Percentiles rank a stretch among this genome's conserved stretches.
Evolutionary conservation across 2,329 filamentous ascomycete genomes (phyloP).

Genomic region (Onygenales sp.): DNA sequence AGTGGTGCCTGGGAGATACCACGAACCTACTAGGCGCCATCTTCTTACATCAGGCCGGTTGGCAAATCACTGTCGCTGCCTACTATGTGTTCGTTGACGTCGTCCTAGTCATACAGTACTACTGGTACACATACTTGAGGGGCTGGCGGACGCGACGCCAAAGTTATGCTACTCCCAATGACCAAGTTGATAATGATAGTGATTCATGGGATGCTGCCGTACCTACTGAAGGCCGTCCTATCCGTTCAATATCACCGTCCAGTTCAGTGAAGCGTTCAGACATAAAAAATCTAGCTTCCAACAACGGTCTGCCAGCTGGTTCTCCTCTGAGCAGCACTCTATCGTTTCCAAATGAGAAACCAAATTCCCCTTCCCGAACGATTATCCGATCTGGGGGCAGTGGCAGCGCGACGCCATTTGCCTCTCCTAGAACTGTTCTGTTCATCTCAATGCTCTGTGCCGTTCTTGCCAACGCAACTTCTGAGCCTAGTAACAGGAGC

Average conservation of each 20-base stretch:
- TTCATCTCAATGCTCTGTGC: conserved; percentile 37
- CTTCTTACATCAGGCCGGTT: conserved; percentile 54
- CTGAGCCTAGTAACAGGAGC: conserved; percentile 20
- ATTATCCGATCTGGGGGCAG: conserved; percentile 19
- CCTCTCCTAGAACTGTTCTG: conserved; percentile 35
- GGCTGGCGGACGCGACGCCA: conserved; percentile 34
- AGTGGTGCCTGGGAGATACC: conserved; percentile 57
- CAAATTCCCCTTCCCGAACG: conserved; percentile 18
- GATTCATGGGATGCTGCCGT: conserved; percentile 29
- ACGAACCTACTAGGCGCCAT: conserved; percentile 55
- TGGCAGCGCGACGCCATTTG: conserved; percentile 18
- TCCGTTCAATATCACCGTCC: conserved; percentile 10
- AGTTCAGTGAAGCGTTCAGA: conserved; percentile 17
- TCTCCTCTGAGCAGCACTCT: conserved; percentile 15
- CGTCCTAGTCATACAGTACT: conserved; percentile 52
- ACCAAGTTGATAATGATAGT: conserved; percentile 19
- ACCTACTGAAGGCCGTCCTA: conserved; percentile 23
- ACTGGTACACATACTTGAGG: conserved; percentile 54
- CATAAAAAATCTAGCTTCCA: conserved; percentile 19
- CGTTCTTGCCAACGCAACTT: conserved; percentile 32
- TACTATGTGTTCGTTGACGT: conserved; percentile 61
- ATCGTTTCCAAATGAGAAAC: conserved; percentile 28
- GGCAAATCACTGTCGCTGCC: conserved; percentile 55
- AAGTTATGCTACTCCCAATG: conserved; percentile 16
- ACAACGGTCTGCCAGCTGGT: conserved; percentile 15